Evolutionary conservation across 192 early-diverging fungal genomes (phyloP).

Genomic region (Spizellomyces punctatus): DNA sequence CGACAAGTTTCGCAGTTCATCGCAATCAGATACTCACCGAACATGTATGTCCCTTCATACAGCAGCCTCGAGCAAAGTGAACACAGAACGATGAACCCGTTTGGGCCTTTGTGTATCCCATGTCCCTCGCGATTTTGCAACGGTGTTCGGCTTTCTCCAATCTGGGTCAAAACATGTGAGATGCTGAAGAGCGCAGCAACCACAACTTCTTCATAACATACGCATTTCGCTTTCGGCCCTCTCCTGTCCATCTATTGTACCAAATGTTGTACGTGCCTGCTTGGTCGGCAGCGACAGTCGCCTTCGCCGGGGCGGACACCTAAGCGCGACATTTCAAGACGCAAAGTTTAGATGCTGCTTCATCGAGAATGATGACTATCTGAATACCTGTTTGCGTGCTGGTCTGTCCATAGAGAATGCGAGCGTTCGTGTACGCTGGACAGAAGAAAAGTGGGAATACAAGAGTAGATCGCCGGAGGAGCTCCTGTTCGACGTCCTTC

Average conservation of each 20-base stretch:
- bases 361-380: background rate
- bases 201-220: constrained; percentile 14
- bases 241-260: constrained; percentile 64
- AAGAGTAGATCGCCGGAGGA: no score
- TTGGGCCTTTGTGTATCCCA: constrained; percentile 67
- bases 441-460: no score
- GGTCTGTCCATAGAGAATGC: constrained; percentile 32
- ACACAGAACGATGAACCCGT: constrained; percentile 74
- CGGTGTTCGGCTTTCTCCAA: constrained; percentile 62
- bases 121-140: constrained; percentile 66
- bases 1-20: no score
- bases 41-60: constrained; percentile 66
- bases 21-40: constrained; percentile 1
- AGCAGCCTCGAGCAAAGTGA: constrained; percentile 82
- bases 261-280: constrained; percentile 67
- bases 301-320: constrained; percentile 7
- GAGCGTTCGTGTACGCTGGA: no score
- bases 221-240: constrained; percentile 38
- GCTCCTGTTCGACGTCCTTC: no score
- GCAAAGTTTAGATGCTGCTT: background rate
- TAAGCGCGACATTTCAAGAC: background rate
- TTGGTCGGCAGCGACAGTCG: constrained; percentile 42
- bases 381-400: constrained; percentile 38
- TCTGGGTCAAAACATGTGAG: constrained; percentile 1
- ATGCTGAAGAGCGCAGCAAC: background rate